Percentiles rank a stretch among this genome's conserved stretches.
Conservation (phyloP, 192 early-diverging fungal species). For the Chytriomyces confervae region DNA sequence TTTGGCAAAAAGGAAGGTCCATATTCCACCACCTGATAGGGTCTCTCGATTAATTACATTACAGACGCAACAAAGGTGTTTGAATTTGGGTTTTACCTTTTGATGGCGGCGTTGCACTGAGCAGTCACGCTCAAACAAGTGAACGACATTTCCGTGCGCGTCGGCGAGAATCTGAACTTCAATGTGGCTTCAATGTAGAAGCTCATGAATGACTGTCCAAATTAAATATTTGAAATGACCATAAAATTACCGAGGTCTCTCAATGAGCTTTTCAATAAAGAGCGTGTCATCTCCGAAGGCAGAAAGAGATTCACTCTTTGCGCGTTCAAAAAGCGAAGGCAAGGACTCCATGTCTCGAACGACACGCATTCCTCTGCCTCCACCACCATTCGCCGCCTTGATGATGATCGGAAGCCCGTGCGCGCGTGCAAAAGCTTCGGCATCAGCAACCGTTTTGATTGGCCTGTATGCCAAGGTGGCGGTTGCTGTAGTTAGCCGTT, state of each 20-base stretch:
- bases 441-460: conserved; percentile 56
- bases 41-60: neutral
- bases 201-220: too few relatives aligned
- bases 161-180: conserved; percentile 95
- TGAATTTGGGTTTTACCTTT: conserved; percentile 55
- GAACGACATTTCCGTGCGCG: conserved; percentile 81
- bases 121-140: conserved; percentile 95
- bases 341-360: conserved; percentile 76
- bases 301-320: conserved; percentile 85
- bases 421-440: conserved; percentile 72
- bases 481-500: neutral
- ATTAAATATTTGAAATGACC: neutral
- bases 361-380: conserved; percentile 94
- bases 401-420: conserved; percentile 93
- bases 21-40: conserved; percentile 20
- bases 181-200: conserved; percentile 69
- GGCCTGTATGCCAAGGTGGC: neutral
- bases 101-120: conserved; percentile 97
- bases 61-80: neutral
- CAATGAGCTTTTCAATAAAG: conserved; percentile 92
- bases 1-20: conserved; percentile 36
- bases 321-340: conserved; percentile 81
- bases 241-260: conserved; percentile 67
- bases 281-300: conserved; percentile 97
- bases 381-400: conserved; percentile 96